phyloP scores from a whole-genome alignment of 2,329 filamentous ascomycete genomes.

The Onygenales sp. region DNA sequence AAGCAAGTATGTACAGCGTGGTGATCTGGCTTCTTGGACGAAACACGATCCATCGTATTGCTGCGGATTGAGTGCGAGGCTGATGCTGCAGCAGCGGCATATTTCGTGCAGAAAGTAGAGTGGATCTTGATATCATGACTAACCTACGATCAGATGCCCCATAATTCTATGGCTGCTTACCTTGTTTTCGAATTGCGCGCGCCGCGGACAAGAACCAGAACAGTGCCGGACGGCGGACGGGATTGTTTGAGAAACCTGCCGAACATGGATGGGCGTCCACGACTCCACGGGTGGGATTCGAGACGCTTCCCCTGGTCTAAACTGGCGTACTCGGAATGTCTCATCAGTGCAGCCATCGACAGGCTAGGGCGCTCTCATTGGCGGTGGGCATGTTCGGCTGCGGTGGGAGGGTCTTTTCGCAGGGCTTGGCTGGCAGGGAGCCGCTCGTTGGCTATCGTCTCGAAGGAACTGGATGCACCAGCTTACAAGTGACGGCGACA shows the following conservation, averaged over 20 bases:
- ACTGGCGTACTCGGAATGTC: neutral
- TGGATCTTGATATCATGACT: neutral
- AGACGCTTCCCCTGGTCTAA: slow-evolving; percentile 1
- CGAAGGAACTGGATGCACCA: no score
- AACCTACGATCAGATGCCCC: no score
- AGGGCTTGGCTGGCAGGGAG: neutral
- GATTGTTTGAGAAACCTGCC: no score
- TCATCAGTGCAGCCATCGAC: neutral
- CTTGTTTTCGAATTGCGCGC: neutral
- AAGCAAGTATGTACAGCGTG: neutral
- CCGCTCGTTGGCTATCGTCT: neutral
- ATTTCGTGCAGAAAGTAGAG: neutral
- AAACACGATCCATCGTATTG: neutral
- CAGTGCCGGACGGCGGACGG: no score
- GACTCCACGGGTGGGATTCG: neutral
- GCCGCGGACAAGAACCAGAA: no score
- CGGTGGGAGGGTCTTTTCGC: neutral
- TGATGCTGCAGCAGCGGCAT: neutral
- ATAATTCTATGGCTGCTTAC: neutral
- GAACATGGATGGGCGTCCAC: no score
- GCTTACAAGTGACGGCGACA: no score
- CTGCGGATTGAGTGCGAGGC: neutral
- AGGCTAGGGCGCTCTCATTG: neutral
- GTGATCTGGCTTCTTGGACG: neutral
- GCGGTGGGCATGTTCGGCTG: neutral